A percentile compares a stretch with the other conserved stretches of the same genome.
These are phyloP conservation scores for Styphnolobium japonicum DNA, from an alignment of 306 rosid species.

Conservation along the genomic window DNA sequence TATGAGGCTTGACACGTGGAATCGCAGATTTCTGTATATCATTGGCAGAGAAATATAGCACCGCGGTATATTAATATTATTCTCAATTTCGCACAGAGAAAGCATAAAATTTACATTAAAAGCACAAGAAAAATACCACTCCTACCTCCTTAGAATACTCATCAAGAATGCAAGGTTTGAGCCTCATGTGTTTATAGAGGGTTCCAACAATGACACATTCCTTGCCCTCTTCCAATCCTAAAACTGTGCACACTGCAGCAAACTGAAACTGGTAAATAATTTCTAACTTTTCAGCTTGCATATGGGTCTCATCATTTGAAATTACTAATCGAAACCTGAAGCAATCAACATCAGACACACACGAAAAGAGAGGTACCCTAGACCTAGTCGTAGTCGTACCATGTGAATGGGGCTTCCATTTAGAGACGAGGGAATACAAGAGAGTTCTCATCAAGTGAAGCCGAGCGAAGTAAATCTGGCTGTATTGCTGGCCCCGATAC, in stretches of 20 bases:
- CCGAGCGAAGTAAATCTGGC: conserved; percentile 85
- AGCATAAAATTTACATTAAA: neutral
- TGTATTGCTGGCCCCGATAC: conserved; percentile 81
- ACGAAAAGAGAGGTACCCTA: neutral
- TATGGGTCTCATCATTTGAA: neutral
- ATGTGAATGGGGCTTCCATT: conserved; percentile 71
- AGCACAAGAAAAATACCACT: neutral
- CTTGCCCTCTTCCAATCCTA: conserved; percentile 71
- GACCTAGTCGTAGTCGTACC: conserved; percentile 52
- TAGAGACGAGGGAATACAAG: conserved; percentile 62
- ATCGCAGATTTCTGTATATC: conserved; percentile 56
- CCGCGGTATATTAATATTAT: neutral
- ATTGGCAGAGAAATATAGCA: conserved; percentile 22
- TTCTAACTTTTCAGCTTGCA: neutral
- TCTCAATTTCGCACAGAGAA: conserved; percentile 11
- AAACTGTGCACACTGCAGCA: conserved; percentile 67
- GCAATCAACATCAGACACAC: neutral
- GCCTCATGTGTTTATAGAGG: conserved; percentile 89
- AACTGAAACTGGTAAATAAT: neutral
- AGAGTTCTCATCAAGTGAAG: conserved; percentile 85
- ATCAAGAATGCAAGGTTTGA: conserved; percentile 82
- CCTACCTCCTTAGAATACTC: conserved; percentile 87
- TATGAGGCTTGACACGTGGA: conserved; percentile 73
- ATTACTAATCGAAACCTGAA: neutral
- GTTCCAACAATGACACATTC: conserved; percentile 91